Base-by-base conservation (phyloP, 345 rosid genomes). In the Orychophragmus violaceus region DNA sequence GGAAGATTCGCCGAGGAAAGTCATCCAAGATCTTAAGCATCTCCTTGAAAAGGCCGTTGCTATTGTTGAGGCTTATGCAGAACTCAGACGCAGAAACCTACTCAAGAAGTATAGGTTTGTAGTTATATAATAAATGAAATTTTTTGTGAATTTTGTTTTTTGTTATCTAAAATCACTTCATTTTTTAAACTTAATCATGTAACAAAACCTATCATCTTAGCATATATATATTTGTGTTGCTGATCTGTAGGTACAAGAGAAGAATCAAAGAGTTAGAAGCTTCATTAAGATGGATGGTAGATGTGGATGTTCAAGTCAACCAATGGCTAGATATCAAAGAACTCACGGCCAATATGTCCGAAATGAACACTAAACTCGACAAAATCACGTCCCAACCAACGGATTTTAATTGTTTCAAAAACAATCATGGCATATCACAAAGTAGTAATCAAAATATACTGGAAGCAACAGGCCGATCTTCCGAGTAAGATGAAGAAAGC, bases 361-460 rank as follows among this genome's bases (percentile, higher is more conserved):
- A 32, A 32, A 32, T 32, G 36, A 32, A 32, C 36, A 32, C 36
- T 9, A 32, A 11, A 9, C 36, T 32, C 36, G 70, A 72, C 0
- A 23, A 29, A 35, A 64, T 46, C 70, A 57, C 35, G 3, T 50
- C 33, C 14, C 65, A 48, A 27, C 70, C 69, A 55, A n/a, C 42
- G 3, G 4, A 53, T 24, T 30, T 22, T 62, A 4, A 0, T 8
- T 44, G 75, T 54, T 30, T 30, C 23, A 55, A 25, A 50, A 18
- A 8, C 10, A 42, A n/a, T 45, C 13, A 24, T 5, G 1, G 22
- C 56, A 54, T 8, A 21, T 46, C 52, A 46, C 63, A 62, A 62
- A 22, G 46, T n/a, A 37, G 9, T 28, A n/a, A 19, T 39, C 68
- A 33, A 32, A 36, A 11, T 24, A 45, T 13, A 0, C 21, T 11